Base-by-base conservation (phyloP, 2,329 filamentous ascomycete genomes). In the Amesomyces nigricolor region DNA sequence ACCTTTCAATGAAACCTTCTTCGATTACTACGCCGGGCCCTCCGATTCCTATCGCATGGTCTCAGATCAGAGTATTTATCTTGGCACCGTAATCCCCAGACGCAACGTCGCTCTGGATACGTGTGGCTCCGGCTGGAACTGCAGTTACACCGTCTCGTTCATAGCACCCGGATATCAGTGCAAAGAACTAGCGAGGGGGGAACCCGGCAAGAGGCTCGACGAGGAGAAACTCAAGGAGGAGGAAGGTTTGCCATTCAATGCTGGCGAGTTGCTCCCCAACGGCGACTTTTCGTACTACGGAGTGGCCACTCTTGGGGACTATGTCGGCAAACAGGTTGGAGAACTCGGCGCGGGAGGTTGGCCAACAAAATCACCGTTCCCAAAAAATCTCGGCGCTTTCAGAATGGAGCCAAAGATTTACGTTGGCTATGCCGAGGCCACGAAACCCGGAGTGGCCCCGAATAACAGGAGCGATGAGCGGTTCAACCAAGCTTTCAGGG, bases 111-210 rank as follows among this genome's bases (percentile, higher is more conserved):
- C 71, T 9, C 61, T 67, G 19, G 64, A 69, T 29, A 70, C 72
- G 0, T 72, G 71, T 50, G 68, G 70, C 14, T 46, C 58, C 0
- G 69, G 71, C 5, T 74, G 68, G 66, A 73, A 75, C 47, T 75
- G 72, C 58, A 69, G 68, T 4, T 74, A 70, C 58, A 62, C 56
- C 1, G 61, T 73, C 47, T 62, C 66, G 2, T 74, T 74, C 46
- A 63, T 62, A 10, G 73, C 62, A 1, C 72, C 73, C 0, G 72
- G 70, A 1, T 74, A 74, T 63, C 69, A 72, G 53, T 75, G 73
- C 59, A 58, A 62, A 1, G 65, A 71, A 47, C 26, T 70, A 4
- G 67, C 68, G 5, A 67, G 62, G 30, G 68, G 67, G 3, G 11
- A 5, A 3, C 32, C 32, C 32, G 30, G 30, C 6, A 60, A 64